Conservation (phyloP, 164 flowering plant species). For the Pachysandra terminalis region DNA sequence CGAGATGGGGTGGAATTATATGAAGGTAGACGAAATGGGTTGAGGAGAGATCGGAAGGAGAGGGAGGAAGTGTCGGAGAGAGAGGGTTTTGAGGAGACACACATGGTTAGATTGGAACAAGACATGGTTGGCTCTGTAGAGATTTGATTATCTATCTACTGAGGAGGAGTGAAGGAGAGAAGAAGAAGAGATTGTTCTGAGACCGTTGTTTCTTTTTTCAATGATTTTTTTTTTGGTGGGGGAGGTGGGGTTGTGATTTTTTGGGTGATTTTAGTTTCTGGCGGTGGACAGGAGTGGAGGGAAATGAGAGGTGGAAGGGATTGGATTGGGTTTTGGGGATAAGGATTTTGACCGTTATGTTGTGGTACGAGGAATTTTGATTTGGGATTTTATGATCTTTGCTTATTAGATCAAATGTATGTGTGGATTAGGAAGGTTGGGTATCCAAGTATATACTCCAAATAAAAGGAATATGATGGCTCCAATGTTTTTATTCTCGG, state of each 20-base stretch:
- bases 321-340: constrained; percentile 39
- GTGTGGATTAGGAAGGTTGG: no score
- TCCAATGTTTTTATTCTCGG: no score
- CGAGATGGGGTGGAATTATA: constrained; percentile 7
- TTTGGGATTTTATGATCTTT: background rate
- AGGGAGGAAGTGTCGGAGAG: constrained; percentile 27
- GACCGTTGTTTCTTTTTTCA: background rate
- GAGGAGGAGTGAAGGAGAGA: constrained; percentile 6
- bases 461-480: no score
- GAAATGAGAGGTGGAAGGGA: constrained; percentile 38
- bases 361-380: constrained; percentile 3
- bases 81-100: constrained; percentile 36
- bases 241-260: no score
- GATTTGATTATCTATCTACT: background rate
- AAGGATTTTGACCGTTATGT: constrained; percentile 24
- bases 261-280: no score
- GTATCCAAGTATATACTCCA: no score
- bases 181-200: background rate
- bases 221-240: background rate
- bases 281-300: constrained; percentile 12
- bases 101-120: constrained; percentile 36
- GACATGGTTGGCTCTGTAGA: constrained; percentile 30
- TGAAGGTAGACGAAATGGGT: constrained; percentile 23
- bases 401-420: background rate
- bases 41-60: constrained; percentile 26